Evolutionary conservation across 495 filamentous ascomycete genomes (phyloP).

Genomic region (Viridothelium virens): DNA sequence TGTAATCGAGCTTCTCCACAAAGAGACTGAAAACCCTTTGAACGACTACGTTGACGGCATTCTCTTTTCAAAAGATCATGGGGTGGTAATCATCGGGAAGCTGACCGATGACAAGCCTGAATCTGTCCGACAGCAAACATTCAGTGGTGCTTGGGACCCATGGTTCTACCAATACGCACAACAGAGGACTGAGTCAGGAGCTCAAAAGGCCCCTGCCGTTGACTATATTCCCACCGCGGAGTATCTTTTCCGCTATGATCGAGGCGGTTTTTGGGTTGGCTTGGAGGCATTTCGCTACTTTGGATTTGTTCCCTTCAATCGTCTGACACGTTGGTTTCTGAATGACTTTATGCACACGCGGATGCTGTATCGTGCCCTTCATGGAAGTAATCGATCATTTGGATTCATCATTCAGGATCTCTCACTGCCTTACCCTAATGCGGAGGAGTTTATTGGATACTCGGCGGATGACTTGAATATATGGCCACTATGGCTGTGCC

Average conservation of each 20-base stretch:
- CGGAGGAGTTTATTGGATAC: slow-evolving; percentile 45
- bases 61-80: slow-evolving; percentile 39
- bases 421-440: slow-evolving; percentile 43
- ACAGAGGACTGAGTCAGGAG: too few relatives aligned
- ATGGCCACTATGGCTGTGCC: slow-evolving; percentile 56
- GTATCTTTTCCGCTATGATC: slow-evolving; percentile 58
- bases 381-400: slow-evolving; percentile 43
- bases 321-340: slow-evolving; percentile 45
- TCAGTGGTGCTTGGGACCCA: slow-evolving; percentile 45
- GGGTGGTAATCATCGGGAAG: slow-evolving; percentile 45
- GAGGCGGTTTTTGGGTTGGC: slow-evolving; percentile 53
- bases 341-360: slow-evolving; percentile 48
- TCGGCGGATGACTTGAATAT: slow-evolving; percentile 39
- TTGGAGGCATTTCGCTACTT: slow-evolving; percentile 48
- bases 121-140: slow-evolving; percentile 30
- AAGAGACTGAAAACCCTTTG: slow-evolving; percentile 24
- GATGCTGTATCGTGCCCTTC: slow-evolving; percentile 50
- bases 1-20: slow-evolving; percentile 37
- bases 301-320: slow-evolving; percentile 45
- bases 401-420: slow-evolving; percentile 52
- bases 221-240: slow-evolving; percentile 50
- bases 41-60: slow-evolving; percentile 52
- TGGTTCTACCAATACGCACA: slow-evolving; percentile 53
- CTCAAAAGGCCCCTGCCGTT: slow-evolving; percentile 18
- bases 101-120: slow-evolving; percentile 31